These are phyloP conservation scores for Penicillium expansum DNA, from an alignment of 2,329 filamentous ascomycete species.

Conservation along the genomic window DNA sequence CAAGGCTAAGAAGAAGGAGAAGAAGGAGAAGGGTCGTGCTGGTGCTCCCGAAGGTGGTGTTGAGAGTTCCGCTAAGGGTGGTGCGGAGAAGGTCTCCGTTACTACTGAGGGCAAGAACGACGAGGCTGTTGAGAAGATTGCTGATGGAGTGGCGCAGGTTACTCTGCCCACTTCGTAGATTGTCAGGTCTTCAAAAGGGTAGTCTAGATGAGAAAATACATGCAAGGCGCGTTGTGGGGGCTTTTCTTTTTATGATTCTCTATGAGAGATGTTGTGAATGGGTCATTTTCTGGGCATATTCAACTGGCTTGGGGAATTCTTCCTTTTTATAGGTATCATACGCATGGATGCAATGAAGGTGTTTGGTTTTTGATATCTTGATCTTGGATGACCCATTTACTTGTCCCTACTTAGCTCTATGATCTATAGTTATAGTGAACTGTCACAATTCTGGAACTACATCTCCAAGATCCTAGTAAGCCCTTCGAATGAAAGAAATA, in stretches of 20 bases:
- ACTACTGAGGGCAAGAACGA: slow-evolving; percentile 28
- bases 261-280: slow-evolving; percentile 8
- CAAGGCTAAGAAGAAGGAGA: slow-evolving; percentile 35
- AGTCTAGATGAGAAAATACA: background rate
- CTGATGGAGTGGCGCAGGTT: slow-evolving; percentile 44
- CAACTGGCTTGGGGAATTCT: slow-evolving; percentile 4
- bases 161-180: slow-evolving; percentile 41
- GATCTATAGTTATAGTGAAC: background rate
- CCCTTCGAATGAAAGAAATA: background rate
- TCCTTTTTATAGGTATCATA: slow-evolving; percentile 2
- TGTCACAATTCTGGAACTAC: background rate
- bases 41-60: slow-evolving; percentile 29
- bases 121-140: slow-evolving; percentile 40
- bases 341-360: slow-evolving; percentile 8
- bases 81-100: slow-evolving; percentile 27
- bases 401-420: background rate
- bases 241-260: slow-evolving; percentile 1
- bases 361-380: background rate
- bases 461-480: background rate
- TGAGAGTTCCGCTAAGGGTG: slow-evolving; percentile 38
- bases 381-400: background rate
- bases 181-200: background rate
- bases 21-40: slow-evolving; percentile 37
- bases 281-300: slow-evolving; percentile 4
- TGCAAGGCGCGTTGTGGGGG: slow-evolving; percentile 2